Base-by-base conservation (phyloP, 345 rosid genomes). In the Cochlearia excelsa region DNA sequence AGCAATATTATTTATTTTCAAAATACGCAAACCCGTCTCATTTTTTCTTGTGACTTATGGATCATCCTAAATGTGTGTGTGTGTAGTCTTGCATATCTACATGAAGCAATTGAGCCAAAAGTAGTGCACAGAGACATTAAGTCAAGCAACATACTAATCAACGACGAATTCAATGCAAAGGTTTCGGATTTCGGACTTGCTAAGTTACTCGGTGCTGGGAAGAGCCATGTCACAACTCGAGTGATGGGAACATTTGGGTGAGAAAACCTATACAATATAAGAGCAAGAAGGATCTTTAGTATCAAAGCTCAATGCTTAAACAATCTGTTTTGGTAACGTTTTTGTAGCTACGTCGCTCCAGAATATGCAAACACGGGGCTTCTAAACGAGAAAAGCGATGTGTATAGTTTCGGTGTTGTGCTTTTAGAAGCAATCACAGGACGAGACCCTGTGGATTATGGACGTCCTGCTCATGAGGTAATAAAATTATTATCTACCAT, bases 201-300 rank as follows among this genome's bases (percentile, higher is more conserved):
- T 31, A 93, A 93, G 84, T 75, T 93, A 73, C 84, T 93, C 44
- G 99, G 99, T 44, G 84, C 95, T 46, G 99, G 91, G 51, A 93
- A 80, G 76, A 93, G 91, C 73, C 90, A 89, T 75, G 94, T 93
- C 43, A 86, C 97, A 6, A 93, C 99, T 49, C 86, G 99, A 59
- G 97, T 93, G n/a, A 93, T 93, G 97, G 99, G 99, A 65, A 93
- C 99, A 65, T 93, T 89, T 52, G 99, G 99, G 99, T 84, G 49
- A 70, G 80, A 56, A 1, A 56, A 1, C 1, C 30, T 7, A 30
- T 30, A 44, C 34, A 50, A 33, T 3, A 40, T 16, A 3, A 44
- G 26, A 59, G 3, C 9, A 59, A 29, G 9, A 51, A 52, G 7
- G 5, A 8, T 2, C 23, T 57, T 57, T 26, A 57, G 7, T 8